These are phyloP conservation scores for Camelina sativa DNA, from an alignment of 345 rosid species.

Conservation along the genomic window DNA sequence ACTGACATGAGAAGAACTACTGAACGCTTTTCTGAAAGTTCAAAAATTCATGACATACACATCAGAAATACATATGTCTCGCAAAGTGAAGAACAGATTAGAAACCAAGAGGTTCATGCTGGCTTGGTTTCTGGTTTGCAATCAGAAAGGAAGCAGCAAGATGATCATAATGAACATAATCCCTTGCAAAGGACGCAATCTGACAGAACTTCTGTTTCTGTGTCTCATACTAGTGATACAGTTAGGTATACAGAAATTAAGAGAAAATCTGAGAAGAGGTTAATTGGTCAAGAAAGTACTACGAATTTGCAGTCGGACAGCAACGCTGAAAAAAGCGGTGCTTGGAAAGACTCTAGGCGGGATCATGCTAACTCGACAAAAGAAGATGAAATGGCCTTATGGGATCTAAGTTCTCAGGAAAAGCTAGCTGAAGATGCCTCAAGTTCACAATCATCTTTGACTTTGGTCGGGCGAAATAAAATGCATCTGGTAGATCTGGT, in stretches of 20 bases:
- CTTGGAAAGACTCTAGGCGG: slow-evolving; percentile 45
- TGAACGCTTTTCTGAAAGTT: slow-evolving; percentile 44
- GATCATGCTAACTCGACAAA: slow-evolving; percentile 44
- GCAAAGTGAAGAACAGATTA: slow-evolving; percentile 50
- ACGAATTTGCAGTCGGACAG: slow-evolving; percentile 42
- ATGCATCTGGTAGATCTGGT: slow-evolving; percentile 45
- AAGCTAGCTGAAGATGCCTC: slow-evolving; percentile 47
- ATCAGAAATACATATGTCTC: slow-evolving; percentile 43
- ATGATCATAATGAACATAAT: slow-evolving; percentile 43
- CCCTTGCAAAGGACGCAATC: slow-evolving; percentile 49
- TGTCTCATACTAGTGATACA: slow-evolving; percentile 43
- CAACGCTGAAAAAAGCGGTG: slow-evolving; percentile 39
- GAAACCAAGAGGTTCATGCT: slow-evolving; percentile 47
- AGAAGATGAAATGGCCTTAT: slow-evolving; percentile 40
- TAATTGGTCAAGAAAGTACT: slow-evolving; percentile 52
- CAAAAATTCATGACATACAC: slow-evolving; percentile 43
- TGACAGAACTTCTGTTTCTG: slow-evolving; percentile 53
- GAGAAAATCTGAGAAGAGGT: slow-evolving; percentile 51
- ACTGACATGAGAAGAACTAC: slow-evolving; percentile 47
- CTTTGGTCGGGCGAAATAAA: slow-evolving; percentile 43
- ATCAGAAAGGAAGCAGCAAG: slow-evolving; percentile 48
- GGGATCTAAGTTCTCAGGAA: slow-evolving; percentile 43
- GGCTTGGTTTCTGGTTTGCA: slow-evolving; percentile 44
- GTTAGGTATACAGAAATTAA: slow-evolving; percentile 47
- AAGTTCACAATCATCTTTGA: slow-evolving; percentile 50